Conservation (phyloP, 2,329 filamentous ascomycete species). For the Fusarium virguliforme region DNA sequence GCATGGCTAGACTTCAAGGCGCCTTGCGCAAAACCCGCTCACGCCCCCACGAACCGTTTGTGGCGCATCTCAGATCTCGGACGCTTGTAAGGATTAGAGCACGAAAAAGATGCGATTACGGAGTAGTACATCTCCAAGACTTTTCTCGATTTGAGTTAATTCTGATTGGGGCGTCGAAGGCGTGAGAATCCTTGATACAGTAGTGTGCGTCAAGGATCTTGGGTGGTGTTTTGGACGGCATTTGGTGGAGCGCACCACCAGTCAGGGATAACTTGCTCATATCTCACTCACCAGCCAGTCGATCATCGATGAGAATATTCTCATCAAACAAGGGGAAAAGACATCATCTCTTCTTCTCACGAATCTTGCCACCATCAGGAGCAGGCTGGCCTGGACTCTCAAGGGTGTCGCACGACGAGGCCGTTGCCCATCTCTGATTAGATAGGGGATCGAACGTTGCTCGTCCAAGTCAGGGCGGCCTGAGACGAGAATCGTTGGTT, state of each 20-base stretch:
- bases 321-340: background rate
- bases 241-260: conserved; percentile 29
- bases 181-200: conserved; percentile 10
- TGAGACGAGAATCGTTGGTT: conserved; percentile 43
- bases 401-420: conserved; percentile 27
- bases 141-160: conserved; percentile 12
- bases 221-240: conserved; percentile 14
- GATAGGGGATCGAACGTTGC: conserved; percentile 43
- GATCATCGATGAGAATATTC: background rate
- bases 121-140: background rate
- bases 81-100: conserved; percentile 19
- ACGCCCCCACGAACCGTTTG: background rate
- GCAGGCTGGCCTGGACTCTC: conserved; percentile 20
- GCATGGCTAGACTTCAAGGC: background rate
- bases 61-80: conserved; percentile 19
- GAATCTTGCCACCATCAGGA: conserved; percentile 39
- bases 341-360: background rate
- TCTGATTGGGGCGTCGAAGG: conserved; percentile 16
- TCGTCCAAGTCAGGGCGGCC: conserved; percentile 38
- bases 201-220: conserved; percentile 23
- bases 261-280: conserved; percentile 45
- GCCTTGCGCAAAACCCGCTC: background rate
- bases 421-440: conserved; percentile 32
- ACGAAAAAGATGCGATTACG: conserved; percentile 5
- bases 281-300: conserved; percentile 31